Conservation (phyloP, 805 yeast species). For the Saccharomycopsis guyanensis region DNA sequence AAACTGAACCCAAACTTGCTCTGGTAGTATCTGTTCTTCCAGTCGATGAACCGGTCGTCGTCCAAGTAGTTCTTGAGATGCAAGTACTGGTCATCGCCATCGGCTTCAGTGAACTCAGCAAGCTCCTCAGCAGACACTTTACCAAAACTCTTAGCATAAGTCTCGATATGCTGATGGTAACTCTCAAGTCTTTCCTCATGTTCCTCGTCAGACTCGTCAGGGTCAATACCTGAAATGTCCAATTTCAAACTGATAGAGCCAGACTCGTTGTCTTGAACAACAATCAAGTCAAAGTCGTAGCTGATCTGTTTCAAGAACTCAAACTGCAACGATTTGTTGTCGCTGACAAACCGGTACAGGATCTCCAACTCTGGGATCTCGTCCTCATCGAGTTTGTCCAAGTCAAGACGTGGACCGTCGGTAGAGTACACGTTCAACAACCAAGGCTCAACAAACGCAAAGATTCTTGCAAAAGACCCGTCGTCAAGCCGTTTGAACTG, state of each 20-base stretch:
- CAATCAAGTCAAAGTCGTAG: slow-evolving; percentile 55
- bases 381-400: slow-evolving; percentile 22
- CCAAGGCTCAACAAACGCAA: slow-evolving; percentile 37
- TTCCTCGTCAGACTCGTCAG: slow-evolving; percentile 61
- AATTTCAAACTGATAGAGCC: slow-evolving; percentile 25
- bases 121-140: slow-evolving; percentile 51
- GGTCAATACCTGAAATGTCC: slow-evolving; percentile 69
- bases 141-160: slow-evolving; percentile 52
- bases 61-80: slow-evolving; percentile 48
- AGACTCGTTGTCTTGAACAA: slow-evolving; percentile 51
- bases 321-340: slow-evolving; percentile 32
- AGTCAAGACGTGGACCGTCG: slow-evolving; percentile 9
- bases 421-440: slow-evolving; percentile 30
- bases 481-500: slow-evolving; percentile 14
- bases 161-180: slow-evolving; percentile 48
- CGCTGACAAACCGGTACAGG: slow-evolving; percentile 39
- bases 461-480: slow-evolving; percentile 13
- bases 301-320: slow-evolving; percentile 60
- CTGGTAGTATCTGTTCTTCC: slow-evolving; percentile 84
- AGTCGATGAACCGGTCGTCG: slow-evolving; percentile 61
- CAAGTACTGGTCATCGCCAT: slow-evolving; percentile 29
- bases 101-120: slow-evolving; percentile 26
- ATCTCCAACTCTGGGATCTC: slow-evolving; percentile 39
- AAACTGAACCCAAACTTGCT: slow-evolving; percentile 69
- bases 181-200: slow-evolving; percentile 44